Evolutionary conservation across 768 basidiomycete species (phyloP), one percentile per base, ranked within the genome.

Genomic region (Rhizopogon vulgaris): DNA sequence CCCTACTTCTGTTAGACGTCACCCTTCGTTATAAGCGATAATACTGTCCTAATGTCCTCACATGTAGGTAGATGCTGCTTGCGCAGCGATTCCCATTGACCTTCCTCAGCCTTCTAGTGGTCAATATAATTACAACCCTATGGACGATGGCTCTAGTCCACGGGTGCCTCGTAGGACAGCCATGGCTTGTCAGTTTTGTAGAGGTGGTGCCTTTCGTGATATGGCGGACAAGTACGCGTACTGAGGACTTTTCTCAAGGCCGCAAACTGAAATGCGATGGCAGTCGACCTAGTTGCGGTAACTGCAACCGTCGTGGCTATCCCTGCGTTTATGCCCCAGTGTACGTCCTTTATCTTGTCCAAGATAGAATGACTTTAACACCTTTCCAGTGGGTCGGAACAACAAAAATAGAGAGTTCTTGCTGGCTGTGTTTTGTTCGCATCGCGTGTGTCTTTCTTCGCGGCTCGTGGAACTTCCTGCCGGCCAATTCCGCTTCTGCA

Each of bases 221-320:
- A 30, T 34, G 22, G 15, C 30, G 45, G 22, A 34, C 32, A 6
- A 32, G 9, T 10, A 22, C 45, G 18, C 32, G 5, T 57, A 9
- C 39, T 43, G 36, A 38, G 24, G 14, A 48, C 32, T n/a, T 43
- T 25, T 38, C 8, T 52, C 39, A 57, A 87, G 85, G 81, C 5
- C 75, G 85, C 54, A 87, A 87, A 65, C 64, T 88, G 50, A 87
- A 87, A 67, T 88, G 86, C 61, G 84, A 87, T 58, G 86, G 86
- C 12, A 57, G 63, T 48, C 75, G 77, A 27, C 83, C 84, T 2
- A 77, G 78, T 34, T 88, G 86, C 63, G 72, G 71, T 32, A 86
- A 87, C 61, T 88, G 86, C 65, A 73, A 78, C 60, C 75, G 75
- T 52, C 77, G 86, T 34, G 73, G 75, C 22, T 74, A 73, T 55